phyloP scores from a whole-genome alignment of 1,284 basidiomycete species.

The Apiotrichum montevideense region DNA sequence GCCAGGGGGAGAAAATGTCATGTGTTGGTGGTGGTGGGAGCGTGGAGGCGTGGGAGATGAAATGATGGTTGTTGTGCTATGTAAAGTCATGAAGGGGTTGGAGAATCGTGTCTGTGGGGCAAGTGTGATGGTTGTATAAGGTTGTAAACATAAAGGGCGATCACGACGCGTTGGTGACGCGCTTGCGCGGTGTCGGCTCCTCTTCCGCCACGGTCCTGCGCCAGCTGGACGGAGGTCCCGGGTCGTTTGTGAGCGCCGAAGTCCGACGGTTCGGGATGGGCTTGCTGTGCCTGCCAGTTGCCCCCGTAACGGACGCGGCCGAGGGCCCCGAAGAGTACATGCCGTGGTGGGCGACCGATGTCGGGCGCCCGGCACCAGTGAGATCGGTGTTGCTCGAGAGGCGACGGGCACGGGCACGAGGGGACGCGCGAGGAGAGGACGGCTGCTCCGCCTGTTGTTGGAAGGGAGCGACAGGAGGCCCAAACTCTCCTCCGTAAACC shows the following conservation, averaged over 20 bases:
- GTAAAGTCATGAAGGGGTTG: background rate
- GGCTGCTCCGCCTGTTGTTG: background rate
- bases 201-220: conserved; percentile 4
- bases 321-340: background rate
- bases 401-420: conserved; percentile 5
- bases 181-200: conserved; percentile 10
- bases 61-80: background rate
- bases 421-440: conserved; percentile 3
- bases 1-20: too few species aligned
- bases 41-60: background rate
- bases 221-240: conserved; percentile 11
- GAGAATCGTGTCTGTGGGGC: background rate
- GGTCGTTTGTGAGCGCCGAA: conserved; percentile 7
- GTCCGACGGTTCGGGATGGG: conserved; percentile 6
- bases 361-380: background rate
- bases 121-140: background rate
- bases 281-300: background rate
- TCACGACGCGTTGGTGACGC: conserved; percentile 12
- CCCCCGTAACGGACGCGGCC: conserved; percentile 1
- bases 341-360: background rate
- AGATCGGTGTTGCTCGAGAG: conserved; percentile 2
- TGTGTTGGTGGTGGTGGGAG: too few species aligned
- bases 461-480: conserved; percentile 25
- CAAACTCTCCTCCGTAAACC: conserved; percentile 41
- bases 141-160: background rate